These are phyloP conservation scores for Raffaelea ambrosiae DNA, from an alignment of 2,329 filamentous ascomycete genomes.

Conservation along the genomic window DNA sequence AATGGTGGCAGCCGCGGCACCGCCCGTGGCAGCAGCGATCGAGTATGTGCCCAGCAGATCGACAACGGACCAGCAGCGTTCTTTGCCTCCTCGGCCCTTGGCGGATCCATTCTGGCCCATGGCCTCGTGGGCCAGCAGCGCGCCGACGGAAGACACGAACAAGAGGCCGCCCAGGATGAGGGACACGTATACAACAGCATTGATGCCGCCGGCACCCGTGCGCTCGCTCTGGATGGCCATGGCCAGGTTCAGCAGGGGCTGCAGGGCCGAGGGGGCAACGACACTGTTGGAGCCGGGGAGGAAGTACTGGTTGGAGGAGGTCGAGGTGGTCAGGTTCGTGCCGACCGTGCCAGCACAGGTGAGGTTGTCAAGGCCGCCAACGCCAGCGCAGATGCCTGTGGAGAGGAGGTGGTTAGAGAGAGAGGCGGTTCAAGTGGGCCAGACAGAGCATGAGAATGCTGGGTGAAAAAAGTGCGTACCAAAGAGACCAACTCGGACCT, in stretches of 20 bases:
- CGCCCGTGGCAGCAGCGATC: slow-evolving; percentile 8
- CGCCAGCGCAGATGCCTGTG: slow-evolving; percentile 12
- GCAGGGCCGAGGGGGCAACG: slow-evolving; percentile 6
- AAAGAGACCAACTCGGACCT: slow-evolving; percentile 15
- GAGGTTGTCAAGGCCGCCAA: slow-evolving; percentile 4
- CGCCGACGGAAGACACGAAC: slow-evolving; percentile 8
- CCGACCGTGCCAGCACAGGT: slow-evolving; percentile 11
- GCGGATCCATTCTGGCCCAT: background rate
- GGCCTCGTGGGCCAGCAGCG: slow-evolving; percentile 3
- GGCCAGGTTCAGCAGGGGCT: slow-evolving; percentile 10
- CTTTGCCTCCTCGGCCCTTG: background rate
- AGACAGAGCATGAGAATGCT: background rate
- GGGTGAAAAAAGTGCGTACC: background rate
- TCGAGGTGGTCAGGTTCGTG: slow-evolving; percentile 1
- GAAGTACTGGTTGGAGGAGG: slow-evolving; percentile 1
- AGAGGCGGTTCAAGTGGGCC: background rate
- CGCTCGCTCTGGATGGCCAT: slow-evolving; percentile 7
- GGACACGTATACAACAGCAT: slow-evolving; percentile 9
- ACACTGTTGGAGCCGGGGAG: slow-evolving; percentile 8
- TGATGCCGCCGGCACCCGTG: slow-evolving; percentile 9
- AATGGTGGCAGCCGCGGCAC: slow-evolving; percentile 9
- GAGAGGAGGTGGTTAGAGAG: background rate
- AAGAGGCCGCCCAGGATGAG: slow-evolving; percentile 10
- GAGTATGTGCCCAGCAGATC: slow-evolving; percentile 10
- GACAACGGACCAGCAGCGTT: slow-evolving; percentile 5